phyloP scores from a whole-genome alignment of 805 yeast species.

The Ogataea siamensis region DNA sequence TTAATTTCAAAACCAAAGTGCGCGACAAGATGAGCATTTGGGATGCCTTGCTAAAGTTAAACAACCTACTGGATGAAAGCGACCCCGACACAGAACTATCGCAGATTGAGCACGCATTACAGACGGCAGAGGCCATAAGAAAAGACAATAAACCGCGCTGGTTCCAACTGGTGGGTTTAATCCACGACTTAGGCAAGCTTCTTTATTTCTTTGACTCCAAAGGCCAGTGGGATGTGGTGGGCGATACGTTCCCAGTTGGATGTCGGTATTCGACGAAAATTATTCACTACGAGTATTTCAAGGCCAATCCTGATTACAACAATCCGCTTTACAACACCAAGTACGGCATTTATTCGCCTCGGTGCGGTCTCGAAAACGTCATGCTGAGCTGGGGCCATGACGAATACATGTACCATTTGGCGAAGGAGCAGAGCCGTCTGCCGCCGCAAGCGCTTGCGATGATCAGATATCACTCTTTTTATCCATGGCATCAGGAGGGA shows the following conservation, averaged over 20 bases:
- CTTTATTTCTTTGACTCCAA: conserved; percentile 67
- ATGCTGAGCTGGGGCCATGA: conserved; percentile 81
- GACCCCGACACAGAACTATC: conserved; percentile 76
- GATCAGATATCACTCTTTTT: conserved; percentile 73
- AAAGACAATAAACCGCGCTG: conserved; percentile 67
- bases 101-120: conserved; percentile 72
- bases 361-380: conserved; percentile 67
- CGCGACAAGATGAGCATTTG: conserved; percentile 68
- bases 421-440: conserved; percentile 58
- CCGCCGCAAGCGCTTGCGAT: conserved; percentile 69
- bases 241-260: conserved; percentile 77
- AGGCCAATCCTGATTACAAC: conserved; percentile 54
- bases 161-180: conserved; percentile 72
- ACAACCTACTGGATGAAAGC: conserved; percentile 63
- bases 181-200: conserved; percentile 70
- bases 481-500: conserved; percentile 74
- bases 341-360: conserved; percentile 61
- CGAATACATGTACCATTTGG: conserved; percentile 73
- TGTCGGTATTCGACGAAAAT: conserved; percentile 60
- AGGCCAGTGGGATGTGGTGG: conserved; percentile 82
- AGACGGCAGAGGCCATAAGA: conserved; percentile 73
- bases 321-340: conserved; percentile 66
- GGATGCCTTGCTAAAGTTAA: conserved; percentile 65
- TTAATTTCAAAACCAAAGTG: conserved; percentile 65
- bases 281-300: conserved; percentile 59